These are phyloP conservation scores for Colletotrichum gloeosporioides DNA, from an alignment of 2,329 filamentous ascomycete genomes.

Conservation along the genomic window DNA sequence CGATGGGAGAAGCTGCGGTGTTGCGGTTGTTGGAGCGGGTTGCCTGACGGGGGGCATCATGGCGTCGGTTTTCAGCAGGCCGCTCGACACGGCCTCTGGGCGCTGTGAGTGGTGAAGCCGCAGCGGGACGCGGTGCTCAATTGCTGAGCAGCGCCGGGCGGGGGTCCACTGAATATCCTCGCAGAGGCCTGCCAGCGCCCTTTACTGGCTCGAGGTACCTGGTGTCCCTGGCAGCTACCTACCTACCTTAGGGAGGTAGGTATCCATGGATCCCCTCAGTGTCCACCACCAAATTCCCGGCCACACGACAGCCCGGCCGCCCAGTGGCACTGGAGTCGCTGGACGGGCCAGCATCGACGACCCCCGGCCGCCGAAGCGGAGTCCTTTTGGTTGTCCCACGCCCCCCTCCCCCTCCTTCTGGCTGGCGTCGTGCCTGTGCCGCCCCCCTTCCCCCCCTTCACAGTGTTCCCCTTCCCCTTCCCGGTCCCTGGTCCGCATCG, in stretches of 20 bases:
- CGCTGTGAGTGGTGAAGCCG: slow-evolving; percentile 11
- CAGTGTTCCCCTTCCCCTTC: not conserved
- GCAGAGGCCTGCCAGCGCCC: slow-evolving; percentile 7
- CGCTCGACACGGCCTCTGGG: not conserved
- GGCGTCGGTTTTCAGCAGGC: not conserved
- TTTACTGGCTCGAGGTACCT: not conserved
- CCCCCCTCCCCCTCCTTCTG: not conserved
- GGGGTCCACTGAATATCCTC: slow-evolving; percentile 15
- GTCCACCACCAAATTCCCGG: not conserved
- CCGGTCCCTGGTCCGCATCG: slow-evolving; percentile 1
- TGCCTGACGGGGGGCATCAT: not conserved
- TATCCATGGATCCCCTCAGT: not conserved
- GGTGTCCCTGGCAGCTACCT: too few relatives aligned
- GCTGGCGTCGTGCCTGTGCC: not conserved
- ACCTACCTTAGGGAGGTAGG: too few relatives aligned
- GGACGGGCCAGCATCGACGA: not conserved
- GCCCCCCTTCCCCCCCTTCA: not conserved
- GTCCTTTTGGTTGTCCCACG: not conserved
- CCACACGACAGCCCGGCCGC: slow-evolving; percentile 5
- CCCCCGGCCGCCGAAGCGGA: not conserved
- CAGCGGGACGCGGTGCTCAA: not conserved
- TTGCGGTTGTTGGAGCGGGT: not conserved
- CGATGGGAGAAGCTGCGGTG: not conserved
- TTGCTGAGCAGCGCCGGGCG: not conserved
- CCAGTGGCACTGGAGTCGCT: not conserved